These are phyloP conservation scores for Sarocladiaceae sp. DNA, from an alignment of 2,329 filamentous ascomycete species.

Conservation along the genomic window DNA sequence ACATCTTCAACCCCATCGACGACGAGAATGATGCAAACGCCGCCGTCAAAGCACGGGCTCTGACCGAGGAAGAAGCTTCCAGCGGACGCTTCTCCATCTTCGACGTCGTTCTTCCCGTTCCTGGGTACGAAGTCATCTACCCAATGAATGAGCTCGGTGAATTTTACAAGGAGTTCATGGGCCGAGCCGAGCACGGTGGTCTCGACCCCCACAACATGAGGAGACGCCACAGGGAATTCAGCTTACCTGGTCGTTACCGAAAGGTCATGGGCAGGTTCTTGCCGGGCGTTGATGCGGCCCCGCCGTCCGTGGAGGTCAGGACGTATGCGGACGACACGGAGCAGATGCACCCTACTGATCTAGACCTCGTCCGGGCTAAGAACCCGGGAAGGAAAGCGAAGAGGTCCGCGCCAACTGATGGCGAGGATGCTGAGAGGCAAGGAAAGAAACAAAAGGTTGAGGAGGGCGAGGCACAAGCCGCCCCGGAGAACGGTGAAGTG, in stretches of 20 bases:
- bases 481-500: not conserved
- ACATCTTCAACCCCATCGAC: constrained; percentile 35
- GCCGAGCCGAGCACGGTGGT: constrained; percentile 66
- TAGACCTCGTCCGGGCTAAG: constrained; percentile 54
- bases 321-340: constrained; percentile 67
- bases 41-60: constrained; percentile 58
- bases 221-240: constrained; percentile 79
- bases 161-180: constrained; percentile 87
- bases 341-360: constrained; percentile 85
- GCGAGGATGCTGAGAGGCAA: constrained; percentile 14
- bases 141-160: constrained; percentile 78
- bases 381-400: constrained; percentile 16
- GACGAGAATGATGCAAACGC: constrained; percentile 38
- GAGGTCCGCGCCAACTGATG: constrained; percentile 14
- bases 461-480: constrained; percentile 14
- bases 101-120: constrained; percentile 87
- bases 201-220: constrained; percentile 87
- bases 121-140: constrained; percentile 86
- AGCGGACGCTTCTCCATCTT: constrained; percentile 76
- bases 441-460: constrained; percentile 20
- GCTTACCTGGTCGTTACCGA: constrained; percentile 82
- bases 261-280: constrained; percentile 74
- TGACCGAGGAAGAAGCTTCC: constrained; percentile 73
- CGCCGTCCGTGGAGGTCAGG: constrained; percentile 64
- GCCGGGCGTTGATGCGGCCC: constrained; percentile 25